A percentile compares a stretch with the other conserved stretches of the same genome.
Evolutionary conservation across 768 basidiomycete genomes (phyloP).

Genomic region (Termitomyces sp.): DNA sequence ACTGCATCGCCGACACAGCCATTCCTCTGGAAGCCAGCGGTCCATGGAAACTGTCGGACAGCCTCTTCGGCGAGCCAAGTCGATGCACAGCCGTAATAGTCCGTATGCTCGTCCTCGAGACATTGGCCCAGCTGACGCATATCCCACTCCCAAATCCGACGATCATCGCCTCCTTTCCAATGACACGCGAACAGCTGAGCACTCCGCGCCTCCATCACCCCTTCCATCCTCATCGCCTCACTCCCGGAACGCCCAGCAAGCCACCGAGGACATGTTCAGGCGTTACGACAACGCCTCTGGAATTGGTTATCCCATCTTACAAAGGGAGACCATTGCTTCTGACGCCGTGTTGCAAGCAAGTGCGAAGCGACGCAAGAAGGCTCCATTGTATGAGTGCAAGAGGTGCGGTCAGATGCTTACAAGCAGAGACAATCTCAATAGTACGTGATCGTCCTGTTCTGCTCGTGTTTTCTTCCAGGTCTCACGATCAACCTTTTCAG

Average conservation of each 20-base stretch:
- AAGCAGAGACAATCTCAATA: constrained; percentile 20
- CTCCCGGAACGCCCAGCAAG: background rate
- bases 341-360: constrained; percentile 19
- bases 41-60: background rate
- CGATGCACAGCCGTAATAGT: constrained; percentile 10
- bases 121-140: background rate
- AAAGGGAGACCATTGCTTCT: constrained; percentile 20
- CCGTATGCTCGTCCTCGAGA: constrained; percentile 14
- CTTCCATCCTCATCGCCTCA: background rate
- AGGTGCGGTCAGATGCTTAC: constrained; percentile 16
- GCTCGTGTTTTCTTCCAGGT: background rate
- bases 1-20: constrained; percentile 18
- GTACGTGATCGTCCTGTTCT: constrained; percentile 6
- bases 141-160: background rate
- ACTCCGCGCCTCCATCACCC: constrained; percentile 8
- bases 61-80: constrained; percentile 12
- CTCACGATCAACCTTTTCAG: background rate
- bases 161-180: background rate
- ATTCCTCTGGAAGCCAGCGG: constrained; percentile 1
- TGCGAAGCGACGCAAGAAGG: constrained; percentile 18
- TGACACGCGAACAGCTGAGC: constrained; percentile 8
- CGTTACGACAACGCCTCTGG: constrained; percentile 5
- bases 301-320: constrained; percentile 10
- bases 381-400: background rate
- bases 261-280: constrained; percentile 11